phyloP scores from a whole-genome alignment of 139 green algal genomes.

The Pleodorina starrii region DNA sequence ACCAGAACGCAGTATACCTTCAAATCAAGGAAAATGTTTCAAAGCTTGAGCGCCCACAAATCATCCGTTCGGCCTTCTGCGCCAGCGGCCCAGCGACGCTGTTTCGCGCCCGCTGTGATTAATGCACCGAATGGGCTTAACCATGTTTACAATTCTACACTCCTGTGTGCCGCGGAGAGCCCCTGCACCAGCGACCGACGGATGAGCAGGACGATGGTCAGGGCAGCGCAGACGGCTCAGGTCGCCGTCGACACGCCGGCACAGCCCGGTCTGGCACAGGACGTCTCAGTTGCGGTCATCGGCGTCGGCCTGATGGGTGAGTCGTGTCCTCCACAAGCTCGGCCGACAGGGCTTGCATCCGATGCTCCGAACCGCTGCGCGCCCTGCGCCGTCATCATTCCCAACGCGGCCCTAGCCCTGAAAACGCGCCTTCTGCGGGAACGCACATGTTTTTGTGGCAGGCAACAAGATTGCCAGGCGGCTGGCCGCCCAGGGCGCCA shows the following conservation, averaged over 20 bases:
- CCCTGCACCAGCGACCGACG: not conserved
- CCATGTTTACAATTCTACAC: not conserved
- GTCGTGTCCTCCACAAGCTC: not conserved
- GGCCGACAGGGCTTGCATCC: not conserved
- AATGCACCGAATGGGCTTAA: not conserved
- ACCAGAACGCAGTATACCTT: no score
- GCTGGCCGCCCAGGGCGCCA: not conserved
- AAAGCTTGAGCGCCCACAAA: not conserved
- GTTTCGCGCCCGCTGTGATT: not conserved
- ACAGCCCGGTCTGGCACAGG: not conserved
- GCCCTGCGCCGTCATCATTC: not conserved
- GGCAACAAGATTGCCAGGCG: constrained; percentile 47
- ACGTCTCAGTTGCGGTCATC: constrained; percentile 11
- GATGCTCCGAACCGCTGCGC: no score
- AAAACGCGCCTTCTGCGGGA: no score
- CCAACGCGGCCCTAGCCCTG: no score
- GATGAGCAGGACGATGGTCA: not conserved
- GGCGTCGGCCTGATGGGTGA: constrained; percentile 43
- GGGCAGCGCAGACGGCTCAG: not conserved
- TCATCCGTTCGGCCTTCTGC: not conserved
- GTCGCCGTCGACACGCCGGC: not conserved
- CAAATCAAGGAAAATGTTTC: not conserved
- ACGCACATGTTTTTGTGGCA: not conserved
- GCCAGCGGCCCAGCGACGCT: not conserved
- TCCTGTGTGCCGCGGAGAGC: not conserved